Conservation (phyloP, 495 filamentous ascomycete species). For the Tirmania nivea region DNA sequence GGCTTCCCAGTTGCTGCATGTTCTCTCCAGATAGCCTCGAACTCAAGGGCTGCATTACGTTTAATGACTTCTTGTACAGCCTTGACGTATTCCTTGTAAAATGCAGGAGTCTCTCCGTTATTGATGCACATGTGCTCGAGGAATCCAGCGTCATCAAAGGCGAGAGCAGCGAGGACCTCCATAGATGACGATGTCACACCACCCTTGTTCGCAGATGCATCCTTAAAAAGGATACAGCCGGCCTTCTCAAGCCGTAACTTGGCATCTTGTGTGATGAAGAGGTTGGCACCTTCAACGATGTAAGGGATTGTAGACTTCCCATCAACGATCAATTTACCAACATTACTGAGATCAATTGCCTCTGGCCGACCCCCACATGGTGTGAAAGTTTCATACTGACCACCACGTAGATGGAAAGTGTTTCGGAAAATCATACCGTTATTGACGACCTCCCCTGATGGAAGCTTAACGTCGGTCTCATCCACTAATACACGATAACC, state of each 20-base stretch:
- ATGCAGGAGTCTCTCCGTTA: conserved; percentile 58
- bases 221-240: conserved; percentile 87
- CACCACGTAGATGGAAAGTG: conserved; percentile 72
- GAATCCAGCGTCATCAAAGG: conserved; percentile 77
- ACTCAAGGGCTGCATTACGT: conserved; percentile 76
- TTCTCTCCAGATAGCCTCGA: conserved; percentile 94
- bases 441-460: conserved; percentile 61
- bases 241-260: conserved; percentile 87
- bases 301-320: conserved; percentile 73
- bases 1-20: conserved; percentile 57
- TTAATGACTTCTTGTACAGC: conserved; percentile 74
- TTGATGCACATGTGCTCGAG: conserved; percentile 79
- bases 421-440: conserved; percentile 95
- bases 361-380: conserved; percentile 93
- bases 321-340: conserved; percentile 59
- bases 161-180: conserved; percentile 81
- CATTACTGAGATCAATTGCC: conserved; percentile 79
- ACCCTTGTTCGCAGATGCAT: conserved; percentile 95
- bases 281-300: conserved; percentile 91
- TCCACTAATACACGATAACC: conserved; percentile 90
- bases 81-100: conserved; percentile 85
- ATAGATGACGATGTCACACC: conserved; percentile 96
- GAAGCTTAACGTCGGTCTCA: conserved; percentile 65
- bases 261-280: conserved; percentile 97
- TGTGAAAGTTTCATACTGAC: conserved; percentile 70